phyloP scores from a whole-genome alignment of 2,329 filamentous ascomycete genomes.

The Alternaria gansuensis region DNA sequence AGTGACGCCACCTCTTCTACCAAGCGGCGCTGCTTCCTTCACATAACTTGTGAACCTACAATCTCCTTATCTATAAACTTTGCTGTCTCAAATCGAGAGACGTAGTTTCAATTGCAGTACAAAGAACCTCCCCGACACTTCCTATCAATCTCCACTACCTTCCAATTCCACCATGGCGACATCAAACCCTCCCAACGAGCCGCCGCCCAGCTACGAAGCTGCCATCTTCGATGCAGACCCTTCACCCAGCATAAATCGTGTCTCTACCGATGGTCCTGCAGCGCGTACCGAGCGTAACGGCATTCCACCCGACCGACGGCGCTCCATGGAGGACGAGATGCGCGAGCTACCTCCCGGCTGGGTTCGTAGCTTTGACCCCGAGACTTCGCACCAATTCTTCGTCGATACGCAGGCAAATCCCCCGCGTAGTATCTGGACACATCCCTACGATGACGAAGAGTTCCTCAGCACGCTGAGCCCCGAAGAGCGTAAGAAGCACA shows the following conservation, averaged over 20 bases:
- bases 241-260: conserved; percentile 34
- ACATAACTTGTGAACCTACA: not conserved
- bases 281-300: conserved; percentile 57
- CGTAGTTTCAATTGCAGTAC: not conserved
- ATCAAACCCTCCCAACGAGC: conserved; percentile 37
- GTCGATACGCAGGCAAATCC: conserved; percentile 65
- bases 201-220: conserved; percentile 48
- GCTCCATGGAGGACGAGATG: conserved; percentile 70
- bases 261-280: conserved; percentile 46
- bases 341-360: conserved; percentile 65
- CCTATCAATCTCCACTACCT: not conserved
- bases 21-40: not conserved
- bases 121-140: not conserved
- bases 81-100: not conserved
- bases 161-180: conserved; percentile 30
- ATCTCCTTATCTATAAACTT: not conserved
- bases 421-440: conserved; percentile 67
- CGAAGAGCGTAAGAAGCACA: conserved; percentile 61
- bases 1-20: not conserved
- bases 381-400: conserved; percentile 68
- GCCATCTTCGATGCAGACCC: conserved; percentile 41
- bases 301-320: conserved; percentile 62
- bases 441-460: conserved; percentile 67
- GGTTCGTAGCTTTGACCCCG: conserved; percentile 65
- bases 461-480: conserved; percentile 61